Evolutionary conservation across 257 asterid species (phyloP), one percentile per base, ranked within the genome.

Genomic region (Nyctanthes arbortristis): DNA sequence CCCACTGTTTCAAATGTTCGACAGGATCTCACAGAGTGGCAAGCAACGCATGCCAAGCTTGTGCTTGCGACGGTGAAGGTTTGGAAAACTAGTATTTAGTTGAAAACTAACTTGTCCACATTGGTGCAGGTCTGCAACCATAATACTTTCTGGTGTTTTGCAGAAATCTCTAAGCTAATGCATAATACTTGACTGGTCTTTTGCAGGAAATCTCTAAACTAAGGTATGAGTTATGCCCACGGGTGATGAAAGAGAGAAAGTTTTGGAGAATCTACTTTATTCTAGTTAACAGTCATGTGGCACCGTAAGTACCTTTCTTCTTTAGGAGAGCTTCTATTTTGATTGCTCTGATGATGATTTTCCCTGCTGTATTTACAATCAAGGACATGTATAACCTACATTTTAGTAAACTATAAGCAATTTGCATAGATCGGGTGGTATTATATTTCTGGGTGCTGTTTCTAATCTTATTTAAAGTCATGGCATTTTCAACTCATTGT

Each of bases 211-310:
- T 90, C 61, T 86, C 93, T 62, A 87, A 78, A 76, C 82, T 90
- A 73, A 86, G 97, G 79, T 86, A 90, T 52, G 87, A 86, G 73
- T 75, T 90, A 66, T 90, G 97, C 83, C 98, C 98, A 30, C 76
- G 91, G 32, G 81, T 77, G 80, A 93, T 93, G 97, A 91, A 83
- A 84, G 96, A 93, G 79, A 81, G 95, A 77, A 88, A 85, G 77
- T 92, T 90, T 67, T 92, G 98, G 98, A 89, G 91, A 85, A 93
- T 89, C 81, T 93, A 91, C 84, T 91, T 93, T 82, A 78, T 89
- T 72, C 90, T 93, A 27, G 96, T 89, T 49, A 89, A 84, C 74
- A 87, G 89, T 74, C 93, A 87, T 59, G 86, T 91, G 56, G 89
- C 84, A 35, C 89, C 84, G 99, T 93, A 75, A 86, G 99, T 90